Conservation (phyloP, 1,139 yeast genomes). For the Hyphopichia fennica region DNA sequence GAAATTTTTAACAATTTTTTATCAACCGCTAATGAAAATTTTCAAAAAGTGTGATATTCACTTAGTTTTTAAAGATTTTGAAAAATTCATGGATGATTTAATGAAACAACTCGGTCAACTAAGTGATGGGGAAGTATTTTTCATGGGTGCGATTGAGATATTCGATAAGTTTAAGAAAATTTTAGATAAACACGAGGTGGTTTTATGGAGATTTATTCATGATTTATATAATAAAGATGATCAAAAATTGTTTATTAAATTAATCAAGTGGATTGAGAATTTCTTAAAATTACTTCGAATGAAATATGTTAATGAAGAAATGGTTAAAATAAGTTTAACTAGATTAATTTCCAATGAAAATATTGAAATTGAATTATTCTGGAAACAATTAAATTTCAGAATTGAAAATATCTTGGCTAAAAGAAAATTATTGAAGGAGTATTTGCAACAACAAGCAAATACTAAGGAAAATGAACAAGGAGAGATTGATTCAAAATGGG, state of each 20-base stretch:
- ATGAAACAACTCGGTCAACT: constrained; percentile 48
- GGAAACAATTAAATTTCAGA: constrained; percentile 30
- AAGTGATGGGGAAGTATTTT: constrained; percentile 50
- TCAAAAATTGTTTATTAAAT: constrained; percentile 65
- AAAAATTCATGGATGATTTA: constrained; percentile 71
- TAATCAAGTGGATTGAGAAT: constrained; percentile 66
- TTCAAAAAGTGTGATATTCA: constrained; percentile 79
- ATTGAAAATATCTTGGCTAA: constrained; percentile 29
- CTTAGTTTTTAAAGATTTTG: constrained; percentile 70
- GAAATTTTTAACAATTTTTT: constrained; percentile 72
- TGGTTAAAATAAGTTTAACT: constrained; percentile 41
- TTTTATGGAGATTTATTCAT: constrained; percentile 73
- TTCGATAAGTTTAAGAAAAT: constrained; percentile 67
- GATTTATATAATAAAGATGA: constrained; percentile 74
- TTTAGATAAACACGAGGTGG: constrained; percentile 67
- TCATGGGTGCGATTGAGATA: constrained; percentile 45
- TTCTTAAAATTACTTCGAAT: constrained; percentile 59
- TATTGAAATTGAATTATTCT: constrained; percentile 25
- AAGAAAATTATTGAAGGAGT: constrained; percentile 34
- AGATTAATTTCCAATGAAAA: constrained; percentile 16
- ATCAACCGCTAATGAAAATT: constrained; percentile 77
- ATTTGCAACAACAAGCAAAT: constrained; percentile 10
- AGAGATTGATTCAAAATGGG: constrained; percentile 51
- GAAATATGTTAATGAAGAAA: constrained; percentile 55
- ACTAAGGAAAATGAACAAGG: constrained; percentile 18